These are phyloP conservation scores for Pterocarpus macrocarpus DNA, from an alignment of 306 rosid genomes.

Conservation along the genomic window DNA sequence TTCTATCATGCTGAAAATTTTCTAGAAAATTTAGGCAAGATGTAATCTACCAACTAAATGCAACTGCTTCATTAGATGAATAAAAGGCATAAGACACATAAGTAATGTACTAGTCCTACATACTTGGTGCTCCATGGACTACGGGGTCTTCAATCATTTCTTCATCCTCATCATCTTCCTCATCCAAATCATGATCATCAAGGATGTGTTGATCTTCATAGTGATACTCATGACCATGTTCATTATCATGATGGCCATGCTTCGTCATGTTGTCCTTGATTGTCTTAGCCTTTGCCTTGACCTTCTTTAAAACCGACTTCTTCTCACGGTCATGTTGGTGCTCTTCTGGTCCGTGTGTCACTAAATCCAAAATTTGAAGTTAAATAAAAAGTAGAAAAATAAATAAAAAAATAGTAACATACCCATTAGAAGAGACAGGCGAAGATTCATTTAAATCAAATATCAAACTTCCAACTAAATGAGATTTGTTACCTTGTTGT, in stretches of 20 bases:
- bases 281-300: constrained; percentile 82
- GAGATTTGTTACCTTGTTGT: constrained; percentile 48
- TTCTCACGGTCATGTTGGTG: constrained; percentile 68
- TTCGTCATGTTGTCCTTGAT: constrained; percentile 61
- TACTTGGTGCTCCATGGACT: constrained; percentile 68
- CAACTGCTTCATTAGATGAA: too few species aligned
- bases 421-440: background rate
- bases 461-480: background rate
- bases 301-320: constrained; percentile 70
- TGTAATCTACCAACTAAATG: too few species aligned
- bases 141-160: constrained; percentile 51
- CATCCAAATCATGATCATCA: constrained; percentile 63
- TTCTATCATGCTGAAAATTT: background rate
- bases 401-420: background rate
- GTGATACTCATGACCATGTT: constrained; percentile 41
- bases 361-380: constrained; percentile 25
- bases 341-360: constrained; percentile 53
- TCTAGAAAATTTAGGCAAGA: background rate
- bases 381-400: background rate
- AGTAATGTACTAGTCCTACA: background rate
- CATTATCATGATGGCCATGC: constrained; percentile 55
- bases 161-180: constrained; percentile 59
- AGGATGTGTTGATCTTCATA: constrained; percentile 51
- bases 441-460: background rate
- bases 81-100: background rate